Base-by-base conservation (phyloP, 257 asterid genomes). In the Mentha longifolia region DNA sequence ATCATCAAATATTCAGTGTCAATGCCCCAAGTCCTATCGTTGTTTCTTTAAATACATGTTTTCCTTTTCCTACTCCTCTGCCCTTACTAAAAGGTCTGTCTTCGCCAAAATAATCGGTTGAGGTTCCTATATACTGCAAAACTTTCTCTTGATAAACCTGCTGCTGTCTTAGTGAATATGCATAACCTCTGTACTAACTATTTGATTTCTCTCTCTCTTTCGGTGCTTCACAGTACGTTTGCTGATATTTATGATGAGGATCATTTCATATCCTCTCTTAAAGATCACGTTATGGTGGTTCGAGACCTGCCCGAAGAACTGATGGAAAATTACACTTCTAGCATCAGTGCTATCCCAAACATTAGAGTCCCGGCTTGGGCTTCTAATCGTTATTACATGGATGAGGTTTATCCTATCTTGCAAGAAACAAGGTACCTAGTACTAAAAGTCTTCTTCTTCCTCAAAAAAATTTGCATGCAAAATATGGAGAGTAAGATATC, bases 161-260 rank as follows among this genome's bases (percentile, higher is more conserved):
- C 37, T 3, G 6, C 31, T 1, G 1, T 56, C 3, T 51, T 7
- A 60, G 25, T 68, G 39, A 57, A 57, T 30, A 22, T 37, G n/a
- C 22, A 28, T 41, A 7, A 0, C 42, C 13, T 70, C 7, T 31
- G 19, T 14, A 54, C 17, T 63, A 25, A 46, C 17, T 7, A 11
- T 22, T 22, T 42, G 20, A 37, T 17, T 41, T 58, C 74, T 37
- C 42, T 35, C 28, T 75, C 72, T 59, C 54, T 61, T 55, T 56
- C 70, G 79, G 71, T 68, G 43, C 55, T 58, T 71, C 14, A 2
- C 96, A 92, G 98, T 72, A 80, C 73, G 70, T 92, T 92, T 78
- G 82, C 83, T 55, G 96, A 92, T 77, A 92, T 92, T 62, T 92
- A 92, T 65, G 96, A 92, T 6, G 96, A 86, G 73, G 90, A 88